A percentile compares a stretch with the other conserved stretches of the same genome.
These are phyloP conservation scores for Hypoxylon sp. DNA, from an alignment of 2,329 filamentous ascomycete species.

Conservation along the genomic window DNA sequence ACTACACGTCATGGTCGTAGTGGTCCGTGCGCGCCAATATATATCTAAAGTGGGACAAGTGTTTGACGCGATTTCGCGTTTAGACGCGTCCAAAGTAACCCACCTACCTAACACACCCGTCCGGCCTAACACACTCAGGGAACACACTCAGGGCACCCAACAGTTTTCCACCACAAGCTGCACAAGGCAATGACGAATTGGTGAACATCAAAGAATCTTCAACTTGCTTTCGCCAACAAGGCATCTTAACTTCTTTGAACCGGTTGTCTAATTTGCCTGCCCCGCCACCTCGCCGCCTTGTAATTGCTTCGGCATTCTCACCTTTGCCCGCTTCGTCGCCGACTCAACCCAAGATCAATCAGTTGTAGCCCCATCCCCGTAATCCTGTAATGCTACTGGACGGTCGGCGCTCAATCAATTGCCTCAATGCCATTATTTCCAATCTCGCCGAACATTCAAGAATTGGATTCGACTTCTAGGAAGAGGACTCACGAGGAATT, in stretches of 20 bases:
- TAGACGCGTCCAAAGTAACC: background rate
- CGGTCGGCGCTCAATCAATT: conserved; percentile 34
- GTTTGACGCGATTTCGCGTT: background rate
- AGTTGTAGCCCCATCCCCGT: conserved; percentile 4
- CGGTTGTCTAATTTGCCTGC: background rate
- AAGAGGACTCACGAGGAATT: conserved; percentile 66
- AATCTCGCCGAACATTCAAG: conserved; percentile 65
- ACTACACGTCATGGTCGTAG: too few species aligned
- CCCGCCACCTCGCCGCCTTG: background rate
- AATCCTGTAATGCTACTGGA: conserved; percentile 20
- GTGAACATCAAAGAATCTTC: background rate
- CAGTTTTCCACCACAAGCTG: background rate
- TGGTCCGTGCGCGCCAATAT: background rate
- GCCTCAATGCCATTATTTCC: conserved; percentile 63
- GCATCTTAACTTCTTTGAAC: background rate
- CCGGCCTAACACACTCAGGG: background rate
- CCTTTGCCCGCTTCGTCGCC: background rate
- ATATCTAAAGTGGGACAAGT: background rate
- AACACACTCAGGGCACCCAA: background rate
- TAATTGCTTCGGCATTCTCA: background rate
- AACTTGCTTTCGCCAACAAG: background rate
- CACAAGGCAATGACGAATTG: background rate
- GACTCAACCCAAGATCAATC: conserved; percentile 1
- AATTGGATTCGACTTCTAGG: conserved; percentile 59
- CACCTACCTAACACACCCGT: background rate